These are phyloP conservation scores for Talaromyces sp. DNA, from an alignment of 2,329 filamentous ascomycete genomes.

Conservation along the genomic window DNA sequence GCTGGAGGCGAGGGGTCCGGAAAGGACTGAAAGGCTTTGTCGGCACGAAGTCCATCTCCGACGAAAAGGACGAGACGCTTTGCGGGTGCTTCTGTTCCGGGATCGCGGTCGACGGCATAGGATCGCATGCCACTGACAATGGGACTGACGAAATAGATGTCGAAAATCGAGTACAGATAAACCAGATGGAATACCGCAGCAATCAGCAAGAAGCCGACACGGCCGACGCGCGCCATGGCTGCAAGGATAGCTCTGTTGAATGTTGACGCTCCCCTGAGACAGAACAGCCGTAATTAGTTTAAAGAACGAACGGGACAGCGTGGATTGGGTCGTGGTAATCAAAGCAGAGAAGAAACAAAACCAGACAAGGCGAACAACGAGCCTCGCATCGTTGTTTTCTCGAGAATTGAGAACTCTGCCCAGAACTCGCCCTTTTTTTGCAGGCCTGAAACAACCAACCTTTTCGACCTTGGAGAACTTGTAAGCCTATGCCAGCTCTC, in stretches of 20 bases:
- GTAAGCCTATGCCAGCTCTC: background rate
- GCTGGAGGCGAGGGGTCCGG: conserved; percentile 69
- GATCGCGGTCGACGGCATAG: conserved; percentile 62
- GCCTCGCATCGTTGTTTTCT: background rate
- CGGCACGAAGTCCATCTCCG: conserved; percentile 92
- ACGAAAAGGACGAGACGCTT: conserved; percentile 90
- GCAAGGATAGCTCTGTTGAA: background rate
- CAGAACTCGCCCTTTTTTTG: background rate
- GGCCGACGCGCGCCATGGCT: conserved; percentile 52
- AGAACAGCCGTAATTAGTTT: background rate
- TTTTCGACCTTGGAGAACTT: background rate
- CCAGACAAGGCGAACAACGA: background rate
- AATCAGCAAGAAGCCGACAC: conserved; percentile 78
- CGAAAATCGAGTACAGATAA: conserved; percentile 94
- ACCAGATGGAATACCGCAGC: conserved; percentile 89
- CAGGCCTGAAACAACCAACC: background rate
- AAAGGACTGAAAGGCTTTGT: conserved; percentile 94
- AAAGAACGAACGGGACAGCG: background rate
- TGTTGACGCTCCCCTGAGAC: background rate
- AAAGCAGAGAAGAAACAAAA: background rate
- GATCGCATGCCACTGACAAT: conserved; percentile 93
- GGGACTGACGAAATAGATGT: conserved; percentile 97
- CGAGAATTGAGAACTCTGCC: background rate
- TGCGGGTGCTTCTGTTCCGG: conserved; percentile 64
- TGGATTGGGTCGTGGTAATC: background rate